A percentile compares a stretch with the other conserved stretches of the same genome.
These are phyloP conservation scores for Dioscorea cayenensis DNA, from an alignment of 116 monocot genomes.

Conservation along the genomic window DNA sequence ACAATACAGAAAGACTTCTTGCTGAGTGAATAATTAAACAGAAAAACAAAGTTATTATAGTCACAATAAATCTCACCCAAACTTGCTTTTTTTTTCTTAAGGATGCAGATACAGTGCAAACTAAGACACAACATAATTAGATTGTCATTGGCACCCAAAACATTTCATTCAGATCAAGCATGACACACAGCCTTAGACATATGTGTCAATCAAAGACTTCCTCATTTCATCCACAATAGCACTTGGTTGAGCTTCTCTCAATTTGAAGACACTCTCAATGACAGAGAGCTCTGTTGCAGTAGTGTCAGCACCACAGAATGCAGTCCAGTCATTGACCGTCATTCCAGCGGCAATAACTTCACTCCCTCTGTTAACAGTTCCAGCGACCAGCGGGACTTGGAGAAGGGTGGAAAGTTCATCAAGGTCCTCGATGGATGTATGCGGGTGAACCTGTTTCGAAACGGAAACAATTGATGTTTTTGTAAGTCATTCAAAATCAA, in stretches of 20 bases:
- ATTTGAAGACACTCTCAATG: constrained; percentile 82
- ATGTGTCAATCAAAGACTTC: constrained; percentile 84
- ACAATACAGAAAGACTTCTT: too few species aligned
- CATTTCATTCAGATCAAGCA: background rate
- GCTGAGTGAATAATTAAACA: too few species aligned
- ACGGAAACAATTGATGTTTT: background rate
- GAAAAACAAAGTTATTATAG: too few species aligned
- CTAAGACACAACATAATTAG: too few species aligned
- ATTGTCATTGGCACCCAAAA: too few species aligned
- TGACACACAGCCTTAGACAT: constrained; percentile 31
- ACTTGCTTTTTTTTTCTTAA: too few species aligned
- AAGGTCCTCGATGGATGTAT: constrained; percentile 82
- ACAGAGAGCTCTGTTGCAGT: constrained; percentile 94
- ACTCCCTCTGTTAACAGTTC: constrained; percentile 90
- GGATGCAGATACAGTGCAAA: too few species aligned
- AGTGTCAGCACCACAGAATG: constrained; percentile 90
- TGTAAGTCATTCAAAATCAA: background rate
- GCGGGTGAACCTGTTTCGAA: constrained; percentile 73
- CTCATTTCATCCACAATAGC: constrained; percentile 90
- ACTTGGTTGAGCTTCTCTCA: constrained; percentile 69
- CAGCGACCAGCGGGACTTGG: constrained; percentile 88
- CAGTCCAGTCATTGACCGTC: constrained; percentile 89
- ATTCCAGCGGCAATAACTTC: constrained; percentile 87
- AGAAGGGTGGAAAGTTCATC: constrained; percentile 93
- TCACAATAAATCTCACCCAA: too few species aligned